phyloP scores from a whole-genome alignment of 192 early-diverging fungal species.

The Podila horticola region DNA sequence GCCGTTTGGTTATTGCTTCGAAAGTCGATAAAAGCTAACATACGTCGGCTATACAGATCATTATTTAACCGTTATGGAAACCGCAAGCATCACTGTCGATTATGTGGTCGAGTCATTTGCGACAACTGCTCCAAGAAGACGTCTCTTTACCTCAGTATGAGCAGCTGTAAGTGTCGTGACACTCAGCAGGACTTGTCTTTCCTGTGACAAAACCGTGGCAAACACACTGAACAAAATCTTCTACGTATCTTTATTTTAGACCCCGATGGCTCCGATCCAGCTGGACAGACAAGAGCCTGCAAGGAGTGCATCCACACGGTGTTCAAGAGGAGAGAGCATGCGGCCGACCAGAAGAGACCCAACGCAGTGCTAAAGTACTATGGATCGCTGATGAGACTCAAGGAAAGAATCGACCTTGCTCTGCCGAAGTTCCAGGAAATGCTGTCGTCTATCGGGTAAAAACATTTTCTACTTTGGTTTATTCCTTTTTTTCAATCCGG shows the following conservation, averaged over 20 bases:
- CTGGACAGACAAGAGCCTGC: constrained; percentile 67
- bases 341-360: constrained; percentile 34
- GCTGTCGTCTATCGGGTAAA: constrained; percentile 64
- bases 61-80: constrained; percentile 64
- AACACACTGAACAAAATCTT: too few relatives aligned
- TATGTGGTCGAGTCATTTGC: constrained; percentile 76
- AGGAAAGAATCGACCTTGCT: constrained; percentile 59
- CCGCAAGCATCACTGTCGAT: constrained; percentile 77
- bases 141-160: constrained; percentile 55
- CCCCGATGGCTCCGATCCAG: constrained; percentile 53
- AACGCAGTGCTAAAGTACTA: constrained; percentile 44
- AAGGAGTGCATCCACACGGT: constrained; percentile 66
- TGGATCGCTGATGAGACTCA: constrained; percentile 37
- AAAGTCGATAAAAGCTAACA: too few relatives aligned
- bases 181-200: neutral
- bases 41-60: constrained; percentile 17
- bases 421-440: constrained; percentile 69
- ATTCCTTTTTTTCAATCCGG: neutral
- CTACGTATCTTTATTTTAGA: constrained; percentile 19
- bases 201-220: constrained; percentile 10
- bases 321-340: constrained; percentile 54
- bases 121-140: constrained; percentile 65
- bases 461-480: neutral
- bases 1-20: too few relatives aligned
- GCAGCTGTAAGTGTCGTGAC: constrained; percentile 40